Evolutionary conservation across 495 filamentous ascomycete species (phyloP).

Genomic region (Parathielavia hyrcaniae): DNA sequence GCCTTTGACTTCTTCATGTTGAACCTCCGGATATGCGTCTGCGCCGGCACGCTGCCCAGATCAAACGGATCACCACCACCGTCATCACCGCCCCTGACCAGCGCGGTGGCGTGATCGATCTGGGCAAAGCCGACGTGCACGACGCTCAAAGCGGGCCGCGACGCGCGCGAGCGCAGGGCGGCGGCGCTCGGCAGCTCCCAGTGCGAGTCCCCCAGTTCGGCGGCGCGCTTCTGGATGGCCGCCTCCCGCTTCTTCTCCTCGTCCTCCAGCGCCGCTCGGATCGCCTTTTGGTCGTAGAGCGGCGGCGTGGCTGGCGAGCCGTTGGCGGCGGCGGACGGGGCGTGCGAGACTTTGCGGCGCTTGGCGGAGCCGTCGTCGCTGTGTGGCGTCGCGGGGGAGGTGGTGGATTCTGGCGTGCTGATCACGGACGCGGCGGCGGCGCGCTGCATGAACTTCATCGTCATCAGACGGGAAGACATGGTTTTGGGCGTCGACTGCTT

Average conservation of each 20-base stretch:
- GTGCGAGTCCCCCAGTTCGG: slow-evolving; percentile 72
- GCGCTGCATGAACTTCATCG: slow-evolving; percentile 99
- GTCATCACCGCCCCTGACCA: slow-evolving; percentile 14
- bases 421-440: slow-evolving; percentile 47
- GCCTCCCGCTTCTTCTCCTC: slow-evolving; percentile 69
- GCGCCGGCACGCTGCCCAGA: slow-evolving; percentile 6
- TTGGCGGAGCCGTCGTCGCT: slow-evolving; percentile 42
- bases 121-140: slow-evolving; percentile 47
- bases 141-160: slow-evolving; percentile 36
- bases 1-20: slow-evolving; percentile 42
- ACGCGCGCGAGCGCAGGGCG: slow-evolving; percentile 16
- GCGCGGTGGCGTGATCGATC: slow-evolving; percentile 33
- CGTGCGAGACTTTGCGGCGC: slow-evolving; percentile 45
- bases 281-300: slow-evolving; percentile 43
- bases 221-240: slow-evolving; percentile 63
- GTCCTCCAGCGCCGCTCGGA: slow-evolving; percentile 63
- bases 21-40: slow-evolving; percentile 31
- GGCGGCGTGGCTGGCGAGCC: slow-evolving; percentile 18
- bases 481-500: slow-evolving; percentile 50
- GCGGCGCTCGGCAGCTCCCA: slow-evolving; percentile 63
- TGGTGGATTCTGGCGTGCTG: slow-evolving; percentile 39
- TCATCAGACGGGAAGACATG: slow-evolving; percentile 85
- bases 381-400: slow-evolving; percentile 38
- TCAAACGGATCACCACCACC: slow-evolving; percentile 17
- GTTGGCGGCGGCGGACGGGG: slow-evolving; percentile 12